These are phyloP conservation scores for Globisporangium cylindrosporum DNA, from an alignment of 352 stramenopile species.

Conservation along the genomic window DNA sequence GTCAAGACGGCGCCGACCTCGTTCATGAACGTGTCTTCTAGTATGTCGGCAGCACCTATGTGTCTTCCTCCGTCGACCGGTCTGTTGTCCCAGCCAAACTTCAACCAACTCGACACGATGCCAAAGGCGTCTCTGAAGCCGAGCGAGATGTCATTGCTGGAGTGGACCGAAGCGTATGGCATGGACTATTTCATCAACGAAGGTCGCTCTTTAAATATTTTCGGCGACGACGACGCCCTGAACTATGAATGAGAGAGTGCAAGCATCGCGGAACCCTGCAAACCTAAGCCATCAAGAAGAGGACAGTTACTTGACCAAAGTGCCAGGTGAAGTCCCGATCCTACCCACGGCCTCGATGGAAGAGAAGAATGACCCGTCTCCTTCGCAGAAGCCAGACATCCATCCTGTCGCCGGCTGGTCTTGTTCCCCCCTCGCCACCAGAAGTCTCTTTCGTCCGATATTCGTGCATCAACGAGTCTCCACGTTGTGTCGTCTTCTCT, in stretches of 20 bases:
- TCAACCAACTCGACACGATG: slow-evolving; percentile 31
- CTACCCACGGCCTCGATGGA: background rate
- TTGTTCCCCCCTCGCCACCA: background rate
- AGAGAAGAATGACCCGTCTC: background rate
- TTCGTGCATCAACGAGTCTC: background rate
- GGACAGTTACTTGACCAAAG: background rate
- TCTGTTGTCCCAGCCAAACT: slow-evolving; percentile 22
- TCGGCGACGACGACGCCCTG: slow-evolving; percentile 39
- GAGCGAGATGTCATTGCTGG: slow-evolving; percentile 65
- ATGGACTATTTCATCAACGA: slow-evolving; percentile 83
- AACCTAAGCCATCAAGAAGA: background rate
- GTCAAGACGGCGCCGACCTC: slow-evolving; percentile 22
- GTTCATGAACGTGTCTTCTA: background rate
- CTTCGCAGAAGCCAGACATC: background rate
- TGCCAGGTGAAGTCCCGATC: background rate
- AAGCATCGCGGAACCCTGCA: background rate
- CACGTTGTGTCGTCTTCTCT: background rate
- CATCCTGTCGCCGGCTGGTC: background rate
- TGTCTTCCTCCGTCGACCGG: slow-evolving; percentile 13
- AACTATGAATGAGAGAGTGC: slow-evolving; percentile 43
- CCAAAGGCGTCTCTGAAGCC: slow-evolving; percentile 43
- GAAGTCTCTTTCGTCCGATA: background rate
- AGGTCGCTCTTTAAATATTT: slow-evolving; percentile 49
- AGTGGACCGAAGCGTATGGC: slow-evolving; percentile 77
- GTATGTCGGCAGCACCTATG: slow-evolving; percentile 6